Evolutionary conservation across 495 filamentous ascomycete genomes (phyloP), one percentile per base, ranked within the genome.

Genomic region (Neohortaea acidophila): DNA sequence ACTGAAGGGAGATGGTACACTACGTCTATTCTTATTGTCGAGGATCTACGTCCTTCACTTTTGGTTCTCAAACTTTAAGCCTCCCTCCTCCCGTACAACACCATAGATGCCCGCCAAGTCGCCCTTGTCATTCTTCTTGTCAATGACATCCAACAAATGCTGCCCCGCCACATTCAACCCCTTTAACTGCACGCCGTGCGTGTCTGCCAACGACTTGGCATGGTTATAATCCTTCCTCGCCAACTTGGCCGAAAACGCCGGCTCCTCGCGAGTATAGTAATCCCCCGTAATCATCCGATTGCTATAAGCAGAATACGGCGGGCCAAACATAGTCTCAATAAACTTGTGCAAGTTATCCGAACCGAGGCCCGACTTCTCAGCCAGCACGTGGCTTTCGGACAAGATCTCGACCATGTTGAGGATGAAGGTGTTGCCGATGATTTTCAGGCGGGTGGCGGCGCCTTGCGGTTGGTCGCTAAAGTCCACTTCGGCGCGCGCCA

Each of bases 71-170:
- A 68, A 89, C 51, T 72, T 64, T 58, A 87, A 54, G 0, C 83
- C 82, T 34, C 64, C 67, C 56, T 77, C 72, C 62, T 69, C 60
- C 52, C 83, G 67, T 38, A 77, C 70, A 3, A 70, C 77, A 0
- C 84, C 84, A 63, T 92, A 91, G 33, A 93, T 79, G 4, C 70
- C 79, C 12, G 83, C 81, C 53, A 93, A 67, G 62, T 93, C 86
- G 1, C 84, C 86, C 54, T 66, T 76, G 38, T 67, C 69, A 0
- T 84, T 86, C 43, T 61, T 66, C 52, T 85, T 67, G 43, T 75
- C 70, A 62, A 84, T 78, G 18, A 89, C 75, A 44, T 64, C 56
- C 51, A 59, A 62, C 51, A 86, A 59, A 56, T 89, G 79, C 27
- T 55, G 59, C 59, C 85, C 78, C 2, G 65, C 76, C 7, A 79